These are phyloP conservation scores for Lentinula sp. DNA, from an alignment of 768 basidiomycete genomes.

Conservation along the genomic window DNA sequence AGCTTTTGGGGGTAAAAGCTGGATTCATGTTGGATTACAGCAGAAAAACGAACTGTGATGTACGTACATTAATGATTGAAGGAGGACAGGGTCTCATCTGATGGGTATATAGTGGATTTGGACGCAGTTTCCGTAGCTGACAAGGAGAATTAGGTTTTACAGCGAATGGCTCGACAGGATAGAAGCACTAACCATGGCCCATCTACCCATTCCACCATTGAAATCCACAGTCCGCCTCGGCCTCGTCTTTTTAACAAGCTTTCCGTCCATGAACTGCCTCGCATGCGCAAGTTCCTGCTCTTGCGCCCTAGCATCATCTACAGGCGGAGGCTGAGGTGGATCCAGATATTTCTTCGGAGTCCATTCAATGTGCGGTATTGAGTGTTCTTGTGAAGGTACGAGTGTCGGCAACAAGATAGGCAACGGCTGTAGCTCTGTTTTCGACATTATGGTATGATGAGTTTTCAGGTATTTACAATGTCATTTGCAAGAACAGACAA, in stretches of 20 bases:
- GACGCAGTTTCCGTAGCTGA: slow-evolving; percentile 72
- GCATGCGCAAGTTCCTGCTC: slow-evolving; percentile 78
- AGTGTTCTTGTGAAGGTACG: slow-evolving; percentile 26
- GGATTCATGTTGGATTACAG: slow-evolving; percentile 1
- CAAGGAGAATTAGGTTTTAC: not conserved
- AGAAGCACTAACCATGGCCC: slow-evolving; percentile 56
- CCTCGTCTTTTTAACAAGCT: slow-evolving; percentile 83
- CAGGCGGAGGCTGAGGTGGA: slow-evolving; percentile 71
- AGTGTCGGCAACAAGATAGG: slow-evolving; percentile 52
- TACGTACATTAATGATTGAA: slow-evolving; percentile 81
- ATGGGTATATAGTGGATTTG: slow-evolving; percentile 71
- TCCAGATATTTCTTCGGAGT: slow-evolving; percentile 63
- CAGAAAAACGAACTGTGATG: not conserved
- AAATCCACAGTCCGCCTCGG: slow-evolving; percentile 95
- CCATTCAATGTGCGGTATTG: slow-evolving; percentile 59
- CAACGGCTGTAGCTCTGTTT: slow-evolving; percentile 13
- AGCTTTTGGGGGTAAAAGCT: slow-evolving; percentile 93
- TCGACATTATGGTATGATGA: not conserved
- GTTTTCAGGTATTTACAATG: not conserved
- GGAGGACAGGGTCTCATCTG: slow-evolving; percentile 80
- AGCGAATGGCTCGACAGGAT: no score
- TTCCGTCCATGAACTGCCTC: slow-evolving; percentile 70
- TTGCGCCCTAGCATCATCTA: slow-evolving; percentile 68
- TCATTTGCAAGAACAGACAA: not conserved
- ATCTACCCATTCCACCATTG: slow-evolving; percentile 81